Conservation (phyloP, 2,329 filamentous ascomycete species). For the Ophiosphaerella herpotricha region DNA sequence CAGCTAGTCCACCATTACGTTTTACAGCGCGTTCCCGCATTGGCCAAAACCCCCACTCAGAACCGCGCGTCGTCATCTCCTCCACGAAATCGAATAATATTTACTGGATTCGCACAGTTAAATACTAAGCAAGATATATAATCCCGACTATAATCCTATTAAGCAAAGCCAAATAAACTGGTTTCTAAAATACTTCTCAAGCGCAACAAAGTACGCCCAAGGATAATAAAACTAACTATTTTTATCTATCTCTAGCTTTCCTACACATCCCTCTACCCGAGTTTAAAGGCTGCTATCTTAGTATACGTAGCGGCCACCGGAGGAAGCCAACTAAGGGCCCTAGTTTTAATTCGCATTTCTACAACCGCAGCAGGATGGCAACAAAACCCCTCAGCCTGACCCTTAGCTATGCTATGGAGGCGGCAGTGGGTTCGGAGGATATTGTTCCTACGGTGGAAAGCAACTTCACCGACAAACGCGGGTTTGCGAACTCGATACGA, state of each 20-base stretch:
- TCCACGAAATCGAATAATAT: constrained; percentile 53
- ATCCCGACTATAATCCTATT: constrained; percentile 82
- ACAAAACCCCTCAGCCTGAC: constrained; percentile 4
- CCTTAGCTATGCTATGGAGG: constrained; percentile 77
- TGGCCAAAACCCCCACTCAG: no score
- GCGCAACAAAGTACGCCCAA: constrained; percentile 60
- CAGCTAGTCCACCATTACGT: no score
- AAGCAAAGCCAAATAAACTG: constrained; percentile 90
- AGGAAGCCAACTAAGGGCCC: constrained; percentile 84
- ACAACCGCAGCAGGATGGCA: constrained; percentile 38
- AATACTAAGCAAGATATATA: constrained; percentile 65
- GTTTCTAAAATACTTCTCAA: constrained; percentile 76
- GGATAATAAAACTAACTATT: constrained; percentile 60
- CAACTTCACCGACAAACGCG: constrained; percentile 70
- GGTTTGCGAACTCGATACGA: constrained; percentile 88
- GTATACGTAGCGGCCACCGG: constrained; percentile 69
- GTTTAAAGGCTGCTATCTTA: constrained; percentile 65
- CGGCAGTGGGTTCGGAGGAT: constrained; percentile 86
- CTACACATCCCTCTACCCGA: constrained; percentile 94
- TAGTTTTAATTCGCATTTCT: constrained; percentile 84
- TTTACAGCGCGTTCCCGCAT: no score
- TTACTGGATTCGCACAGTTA: constrained; percentile 88
- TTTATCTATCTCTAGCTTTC: constrained; percentile 79
- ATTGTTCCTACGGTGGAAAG: constrained; percentile 83
- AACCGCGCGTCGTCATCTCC: no score